Conservation (phyloP, 2,329 filamentous ascomycete species). For the Hypocreales sp. region DNA sequence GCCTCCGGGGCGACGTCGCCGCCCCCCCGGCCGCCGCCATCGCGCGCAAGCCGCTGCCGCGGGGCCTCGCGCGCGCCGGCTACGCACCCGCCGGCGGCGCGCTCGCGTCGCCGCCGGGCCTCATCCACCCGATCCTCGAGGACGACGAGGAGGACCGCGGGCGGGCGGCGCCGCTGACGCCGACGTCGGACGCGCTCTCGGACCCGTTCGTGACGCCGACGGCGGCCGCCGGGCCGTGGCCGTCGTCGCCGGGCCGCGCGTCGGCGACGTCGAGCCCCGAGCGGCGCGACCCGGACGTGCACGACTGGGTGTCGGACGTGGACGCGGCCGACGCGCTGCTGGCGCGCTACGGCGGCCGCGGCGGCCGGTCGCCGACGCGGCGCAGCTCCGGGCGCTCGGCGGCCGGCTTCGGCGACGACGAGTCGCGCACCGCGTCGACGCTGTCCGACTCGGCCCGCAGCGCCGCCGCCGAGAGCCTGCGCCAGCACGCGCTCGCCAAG, state of each 20-base stretch:
- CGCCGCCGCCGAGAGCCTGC: slow-evolving; percentile 23
- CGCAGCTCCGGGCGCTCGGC: slow-evolving; percentile 20
- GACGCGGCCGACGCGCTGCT: slow-evolving; percentile 38
- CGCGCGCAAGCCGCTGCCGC: slow-evolving; percentile 17
- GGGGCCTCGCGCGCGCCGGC: slow-evolving; percentile 11
- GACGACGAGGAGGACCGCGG: slow-evolving; percentile 36
- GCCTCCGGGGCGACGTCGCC: slow-evolving; percentile 21
- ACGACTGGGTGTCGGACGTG: slow-evolving; percentile 41
- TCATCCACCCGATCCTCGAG: slow-evolving; percentile 43
- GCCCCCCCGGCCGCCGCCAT: slow-evolving; percentile 19
- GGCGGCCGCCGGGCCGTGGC: slow-evolving; percentile 7
- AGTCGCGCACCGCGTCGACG: slow-evolving; percentile 38
- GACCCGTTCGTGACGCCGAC: slow-evolving; percentile 37
- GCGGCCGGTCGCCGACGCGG: slow-evolving; percentile 23
- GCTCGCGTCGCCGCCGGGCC: slow-evolving; percentile 17
- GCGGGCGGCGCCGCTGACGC: slow-evolving; percentile 11
- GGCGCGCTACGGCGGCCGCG: slow-evolving; percentile 22
- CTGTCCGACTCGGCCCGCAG: slow-evolving; percentile 38
- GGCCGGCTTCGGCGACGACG: slow-evolving; percentile 23
- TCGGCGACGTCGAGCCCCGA: slow-evolving; percentile 28
- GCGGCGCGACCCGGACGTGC: slow-evolving; percentile 35
- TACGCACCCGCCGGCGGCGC: slow-evolving; percentile 16
- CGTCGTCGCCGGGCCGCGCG: slow-evolving; percentile 16
- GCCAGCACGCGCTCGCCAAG: slow-evolving; percentile 16
- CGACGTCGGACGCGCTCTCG: slow-evolving; percentile 19